Evolutionary conservation across 257 asterid genomes (phyloP).

Genomic region (Solanum chmielewskii): DNA sequence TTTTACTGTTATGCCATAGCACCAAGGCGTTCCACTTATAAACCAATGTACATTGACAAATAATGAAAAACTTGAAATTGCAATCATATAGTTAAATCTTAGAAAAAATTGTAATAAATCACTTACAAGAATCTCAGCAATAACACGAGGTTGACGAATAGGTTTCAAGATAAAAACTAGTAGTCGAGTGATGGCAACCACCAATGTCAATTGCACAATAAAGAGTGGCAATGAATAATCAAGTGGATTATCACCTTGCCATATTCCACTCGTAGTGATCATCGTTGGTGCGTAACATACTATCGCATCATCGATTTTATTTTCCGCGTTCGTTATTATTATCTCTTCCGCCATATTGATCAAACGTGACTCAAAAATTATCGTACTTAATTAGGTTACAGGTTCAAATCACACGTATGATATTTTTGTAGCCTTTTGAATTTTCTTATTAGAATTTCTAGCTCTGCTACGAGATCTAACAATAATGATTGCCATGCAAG

Average conservation of each 20-base stretch:
- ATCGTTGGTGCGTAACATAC: constrained; percentile 94
- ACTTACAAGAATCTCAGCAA: constrained; percentile 85
- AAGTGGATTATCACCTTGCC: constrained; percentile 95
- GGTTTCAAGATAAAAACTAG: constrained; percentile 79
- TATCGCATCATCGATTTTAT: constrained; percentile 33
- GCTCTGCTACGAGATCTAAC: background rate
- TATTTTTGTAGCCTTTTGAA: background rate
- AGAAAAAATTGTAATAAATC: background rate
- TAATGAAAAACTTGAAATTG: background rate
- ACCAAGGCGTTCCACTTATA: background rate
- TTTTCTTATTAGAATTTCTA: background rate
- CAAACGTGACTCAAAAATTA: background rate
- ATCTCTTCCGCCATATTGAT: constrained; percentile 19
- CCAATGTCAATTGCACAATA: constrained; percentile 65
- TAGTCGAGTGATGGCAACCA: constrained; percentile 56
- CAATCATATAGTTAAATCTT: background rate
- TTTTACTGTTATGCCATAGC: background rate
- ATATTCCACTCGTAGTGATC: constrained; percentile 82
- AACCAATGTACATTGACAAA: background rate
- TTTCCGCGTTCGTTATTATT: background rate
- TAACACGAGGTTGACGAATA: constrained; percentile 89
- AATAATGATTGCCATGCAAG: background rate
- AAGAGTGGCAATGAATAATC: constrained; percentile 90
- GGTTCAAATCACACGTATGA: background rate
- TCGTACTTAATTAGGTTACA: background rate